These are phyloP conservation scores for Colletotrichum kahawae DNA, from an alignment of 2,329 filamentous ascomycete genomes.

Conservation along the genomic window DNA sequence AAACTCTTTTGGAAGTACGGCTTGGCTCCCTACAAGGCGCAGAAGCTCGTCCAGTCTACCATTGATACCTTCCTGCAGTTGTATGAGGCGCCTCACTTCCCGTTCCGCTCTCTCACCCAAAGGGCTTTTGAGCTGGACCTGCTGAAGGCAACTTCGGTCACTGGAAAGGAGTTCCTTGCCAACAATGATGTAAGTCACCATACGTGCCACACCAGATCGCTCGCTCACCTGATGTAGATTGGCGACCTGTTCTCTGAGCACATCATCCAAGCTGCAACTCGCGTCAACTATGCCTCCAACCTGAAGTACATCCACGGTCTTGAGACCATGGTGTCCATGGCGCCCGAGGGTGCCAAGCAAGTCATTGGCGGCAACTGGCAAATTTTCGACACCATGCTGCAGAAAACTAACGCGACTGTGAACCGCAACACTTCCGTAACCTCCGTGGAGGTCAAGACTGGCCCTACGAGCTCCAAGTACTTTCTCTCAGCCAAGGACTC, in stretches of 20 bases:
- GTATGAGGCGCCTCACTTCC: slow-evolving; percentile 83
- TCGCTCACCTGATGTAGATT: slow-evolving; percentile 49
- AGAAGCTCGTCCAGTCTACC: slow-evolving; percentile 73
- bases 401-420: slow-evolving; percentile 64
- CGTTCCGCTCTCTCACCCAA: slow-evolving; percentile 77
- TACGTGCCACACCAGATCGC: neutral
- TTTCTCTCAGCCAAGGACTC: slow-evolving; percentile 42
- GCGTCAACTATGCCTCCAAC: slow-evolving; percentile 95
- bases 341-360: slow-evolving; percentile 80
- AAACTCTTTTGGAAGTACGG: slow-evolving; percentile 90
- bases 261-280: slow-evolving; percentile 86
- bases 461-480: slow-evolving; percentile 48
- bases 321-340: slow-evolving; percentile 90
- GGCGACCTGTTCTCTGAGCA: slow-evolving; percentile 73
- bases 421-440: slow-evolving; percentile 72
- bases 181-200: slow-evolving; percentile 57
- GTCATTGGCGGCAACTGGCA: slow-evolving; percentile 90
- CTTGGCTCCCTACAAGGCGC: slow-evolving; percentile 74
- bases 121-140: slow-evolving; percentile 72
- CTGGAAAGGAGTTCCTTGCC: slow-evolving; percentile 75
- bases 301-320: slow-evolving; percentile 85
- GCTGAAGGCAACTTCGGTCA: slow-evolving; percentile 67
- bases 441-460: slow-evolving; percentile 56
- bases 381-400: slow-evolving; percentile 86
- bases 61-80: slow-evolving; percentile 78